Conservation (phyloP, 306 rosid genomes). For the Prunus kanzakura region DNA sequence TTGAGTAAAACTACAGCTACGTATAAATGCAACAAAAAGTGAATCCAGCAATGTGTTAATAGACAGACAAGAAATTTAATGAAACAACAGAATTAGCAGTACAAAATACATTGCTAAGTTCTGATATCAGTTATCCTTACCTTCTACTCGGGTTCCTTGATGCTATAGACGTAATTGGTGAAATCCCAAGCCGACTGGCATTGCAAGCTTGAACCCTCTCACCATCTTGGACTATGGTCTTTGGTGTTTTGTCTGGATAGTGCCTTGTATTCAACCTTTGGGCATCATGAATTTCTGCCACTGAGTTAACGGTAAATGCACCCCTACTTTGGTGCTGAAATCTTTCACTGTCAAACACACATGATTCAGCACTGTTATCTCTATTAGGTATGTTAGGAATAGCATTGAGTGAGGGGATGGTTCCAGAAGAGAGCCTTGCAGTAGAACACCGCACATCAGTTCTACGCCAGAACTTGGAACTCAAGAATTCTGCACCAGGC, state of each 20-base stretch:
- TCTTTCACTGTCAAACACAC: conserved; percentile 37
- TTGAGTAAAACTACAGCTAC: neutral
- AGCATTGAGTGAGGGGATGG: conserved; percentile 32
- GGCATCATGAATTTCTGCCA: conserved; percentile 35
- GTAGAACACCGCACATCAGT: conserved; percentile 61
- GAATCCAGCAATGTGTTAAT: neutral
- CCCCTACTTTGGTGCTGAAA: conserved; percentile 44
- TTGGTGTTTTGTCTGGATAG: conserved; percentile 31
- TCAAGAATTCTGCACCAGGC: conserved; percentile 90
- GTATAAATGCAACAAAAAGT: neutral
- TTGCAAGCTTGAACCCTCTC: conserved; percentile 38
- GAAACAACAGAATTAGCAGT: neutral
- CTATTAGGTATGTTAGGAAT: conserved; percentile 33
- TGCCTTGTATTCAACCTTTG: conserved; percentile 33
- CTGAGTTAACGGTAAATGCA: conserved; percentile 37
- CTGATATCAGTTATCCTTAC: conserved; percentile 17
- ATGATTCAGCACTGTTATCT: conserved; percentile 37
- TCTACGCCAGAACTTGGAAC: conserved; percentile 90
- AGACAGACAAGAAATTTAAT: neutral
- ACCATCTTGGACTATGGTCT: conserved; percentile 32
- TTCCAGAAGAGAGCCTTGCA: conserved; percentile 52
- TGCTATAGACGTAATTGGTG: conserved; percentile 22
- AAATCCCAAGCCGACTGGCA: conserved; percentile 39
- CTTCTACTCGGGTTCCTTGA: conserved; percentile 36
- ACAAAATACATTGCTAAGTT: neutral